Evolutionary conservation across 257 asterid species (phyloP), one percentile per base, ranked within the genome.

Genomic region (Penstemon davidsonii): DNA sequence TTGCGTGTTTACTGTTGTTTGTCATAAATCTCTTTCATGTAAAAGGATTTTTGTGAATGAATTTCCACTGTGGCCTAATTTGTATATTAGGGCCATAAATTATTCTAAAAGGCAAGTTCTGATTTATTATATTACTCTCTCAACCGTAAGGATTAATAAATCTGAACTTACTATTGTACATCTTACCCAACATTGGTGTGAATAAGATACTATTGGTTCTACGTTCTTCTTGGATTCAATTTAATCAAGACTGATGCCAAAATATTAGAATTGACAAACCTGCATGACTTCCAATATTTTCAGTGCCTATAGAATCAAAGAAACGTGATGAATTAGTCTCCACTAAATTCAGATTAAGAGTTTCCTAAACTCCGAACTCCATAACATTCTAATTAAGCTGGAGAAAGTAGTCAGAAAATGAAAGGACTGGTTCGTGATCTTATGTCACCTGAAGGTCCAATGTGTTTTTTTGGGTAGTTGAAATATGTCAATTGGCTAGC

Each of bases 351-450:
- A 39, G 58, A 42, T 68, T 43, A n/a, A 53, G 54, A 60, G 13
- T 44, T 45, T 67, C 58, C 15, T 36, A 18, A 45, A 42, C 58
- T 59, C 68, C 42, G 69, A 66, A 12, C 7, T 9, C n/a, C 37
- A 19, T 33, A 15, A 59, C 52, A 45, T 66, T 11, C 9, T 5
- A 47, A 38, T 58, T 63, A 33, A 64, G 66, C 33, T 64, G 47
- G 37, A 43, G 58, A 55, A 15, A 2, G 12, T 52, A 52, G 62
- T 44, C 15, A 44, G 62, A 37, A 75, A 62, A 76, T 65, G 61
- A 66, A 56, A 63, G 8, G 45, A 39, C 25, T 64, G 39, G 49
- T 46, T 59, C 46, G 19, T 41, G 41, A 52, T n/a, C 13, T 43
- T 55, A 49, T 19, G 43, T 66, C 33, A 53, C 46, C 9, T 56